Evolutionary conservation across 2,329 filamentous ascomycete genomes (phyloP), one percentile per base, ranked within the genome.

Genomic region (Triangularia verruculosa): DNA sequence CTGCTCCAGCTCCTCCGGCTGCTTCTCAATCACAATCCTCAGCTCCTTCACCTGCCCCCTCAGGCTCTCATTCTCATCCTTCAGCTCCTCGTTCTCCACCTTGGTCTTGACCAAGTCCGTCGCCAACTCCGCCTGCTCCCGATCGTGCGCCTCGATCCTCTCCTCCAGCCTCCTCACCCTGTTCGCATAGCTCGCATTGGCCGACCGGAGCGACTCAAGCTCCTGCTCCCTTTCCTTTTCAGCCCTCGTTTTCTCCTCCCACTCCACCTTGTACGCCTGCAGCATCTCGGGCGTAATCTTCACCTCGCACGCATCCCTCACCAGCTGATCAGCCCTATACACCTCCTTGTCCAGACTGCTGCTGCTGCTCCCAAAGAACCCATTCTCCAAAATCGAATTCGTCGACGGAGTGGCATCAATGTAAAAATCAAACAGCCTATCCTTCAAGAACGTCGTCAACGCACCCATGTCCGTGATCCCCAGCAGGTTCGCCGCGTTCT

Each of bases 351-450:
- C 95, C 12, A 92, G 85, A 69, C 88, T 91, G n/a, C 89, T 88
- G 32, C 91, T 93, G 24, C 92, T 94, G 74, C 90, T 94, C 65
- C 95, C 95, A 73, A 99, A 99, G 82, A 99, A 99, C 13, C 95
- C 95, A 52, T 93, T 96, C 76, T 99, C 95, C 0, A 98, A 85
- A 56, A 99, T 89, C 15, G 93, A 97, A 58, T 89, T 93, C n/a
- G 93, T 89, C 2, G 93, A 96, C 0, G 95, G 95, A 7, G 93
- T 86, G 70, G 93, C 91, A 77, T 99, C 95, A 67, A 99, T 97
- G 76, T 99, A 99, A 43, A 93, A 93, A 73, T 99, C 95, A 68
- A 99, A 99, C 0, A 99, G 74, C 69, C 90, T 91, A 76, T 99
- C 95, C 74, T 97, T 97, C 25, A 99, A 82, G 78, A 96, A 97